Conservation (phyloP, 257 asterid species). For the Orobanche coerulescens region DNA sequence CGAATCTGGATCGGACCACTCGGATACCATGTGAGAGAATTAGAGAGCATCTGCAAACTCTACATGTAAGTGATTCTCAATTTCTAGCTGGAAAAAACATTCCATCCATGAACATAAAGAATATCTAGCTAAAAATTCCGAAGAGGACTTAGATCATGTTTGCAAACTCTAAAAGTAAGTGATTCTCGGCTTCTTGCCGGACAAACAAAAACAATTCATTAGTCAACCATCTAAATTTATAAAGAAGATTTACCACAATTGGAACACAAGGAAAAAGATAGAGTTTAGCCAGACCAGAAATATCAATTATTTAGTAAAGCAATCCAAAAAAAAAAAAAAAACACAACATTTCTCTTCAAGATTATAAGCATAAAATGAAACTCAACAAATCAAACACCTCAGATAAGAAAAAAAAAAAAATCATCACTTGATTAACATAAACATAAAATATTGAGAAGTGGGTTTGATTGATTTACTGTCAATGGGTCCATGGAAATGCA, state of each 20-base stretch:
- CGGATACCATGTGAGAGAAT: too few species aligned
- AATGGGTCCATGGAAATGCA: conserved; percentile 81
- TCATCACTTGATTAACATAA: conserved; percentile 5
- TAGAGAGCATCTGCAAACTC: too few species aligned
- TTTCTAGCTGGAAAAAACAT: too few species aligned
- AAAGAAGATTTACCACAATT: conserved; percentile 7
- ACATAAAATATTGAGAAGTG: conserved; percentile 19
- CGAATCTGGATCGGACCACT: too few species aligned
- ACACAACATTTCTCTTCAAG: background rate
- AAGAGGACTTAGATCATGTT: too few species aligned
- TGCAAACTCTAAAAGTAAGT: background rate
- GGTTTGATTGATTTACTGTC: conserved; percentile 52
- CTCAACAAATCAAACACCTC: conserved; percentile 19
- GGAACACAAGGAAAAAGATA: background rate
- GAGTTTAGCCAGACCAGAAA: too few species aligned
- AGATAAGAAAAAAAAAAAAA: conserved; percentile 13
- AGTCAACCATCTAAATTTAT: conserved; percentile 12
- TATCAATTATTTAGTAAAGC: too few species aligned
- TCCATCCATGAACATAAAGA: too few species aligned
- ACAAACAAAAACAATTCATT: background rate
- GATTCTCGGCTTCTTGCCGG: background rate
- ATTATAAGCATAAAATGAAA: background rate
- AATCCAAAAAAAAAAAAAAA: background rate
- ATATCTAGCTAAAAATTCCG: too few species aligned
- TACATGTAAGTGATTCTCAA: too few species aligned